phyloP scores from a whole-genome alignment of 148 eudicot species.

The Arctostaphylos glauca region DNA sequence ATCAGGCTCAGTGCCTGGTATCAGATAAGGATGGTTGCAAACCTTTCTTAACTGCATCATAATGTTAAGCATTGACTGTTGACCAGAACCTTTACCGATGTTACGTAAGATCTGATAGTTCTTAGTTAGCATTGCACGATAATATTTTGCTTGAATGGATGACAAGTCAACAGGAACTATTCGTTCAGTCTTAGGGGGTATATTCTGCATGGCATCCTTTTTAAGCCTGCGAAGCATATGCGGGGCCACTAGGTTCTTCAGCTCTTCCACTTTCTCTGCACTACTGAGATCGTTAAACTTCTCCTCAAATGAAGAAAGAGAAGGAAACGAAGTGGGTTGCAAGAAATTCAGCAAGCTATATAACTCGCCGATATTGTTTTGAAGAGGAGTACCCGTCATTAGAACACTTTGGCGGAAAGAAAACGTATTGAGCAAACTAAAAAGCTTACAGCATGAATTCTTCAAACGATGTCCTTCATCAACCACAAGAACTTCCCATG shows the following conservation, averaged over 20 bases:
- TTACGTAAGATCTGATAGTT: conserved; percentile 92
- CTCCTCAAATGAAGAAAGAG: conserved; percentile 88
- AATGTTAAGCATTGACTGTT: conserved; percentile 94
- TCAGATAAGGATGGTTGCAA: conserved; percentile 98
- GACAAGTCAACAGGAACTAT: conserved; percentile 86
- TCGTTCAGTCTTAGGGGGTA: neutral
- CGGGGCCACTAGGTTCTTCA: conserved; percentile 95
- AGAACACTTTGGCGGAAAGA: conserved; percentile 89
- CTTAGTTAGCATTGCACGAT: conserved; percentile 96
- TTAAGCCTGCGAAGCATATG: conserved; percentile 98
- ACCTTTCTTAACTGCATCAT: conserved; percentile 97
- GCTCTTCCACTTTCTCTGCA: conserved; percentile 88
- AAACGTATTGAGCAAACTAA: conserved; percentile 78
- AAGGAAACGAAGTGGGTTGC: conserved; percentile 90
- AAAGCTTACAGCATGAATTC: conserved; percentile 83
- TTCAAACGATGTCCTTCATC: conserved; percentile 98
- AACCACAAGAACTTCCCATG: conserved; percentile 98
- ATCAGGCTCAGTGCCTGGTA: conserved; percentile 97
- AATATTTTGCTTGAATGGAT: conserved; percentile 93
- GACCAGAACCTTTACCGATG: conserved; percentile 71
- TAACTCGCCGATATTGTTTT: conserved; percentile 90
- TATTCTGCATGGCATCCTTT: conserved; percentile 63
- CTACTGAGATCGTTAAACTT: conserved; percentile 79
- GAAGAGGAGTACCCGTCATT: conserved; percentile 98
- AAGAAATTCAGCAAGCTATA: conserved; percentile 86